Evolutionary conservation across 768 basidiomycete species (phyloP).

Genomic region (Hortiboletus flavorubellus): DNA sequence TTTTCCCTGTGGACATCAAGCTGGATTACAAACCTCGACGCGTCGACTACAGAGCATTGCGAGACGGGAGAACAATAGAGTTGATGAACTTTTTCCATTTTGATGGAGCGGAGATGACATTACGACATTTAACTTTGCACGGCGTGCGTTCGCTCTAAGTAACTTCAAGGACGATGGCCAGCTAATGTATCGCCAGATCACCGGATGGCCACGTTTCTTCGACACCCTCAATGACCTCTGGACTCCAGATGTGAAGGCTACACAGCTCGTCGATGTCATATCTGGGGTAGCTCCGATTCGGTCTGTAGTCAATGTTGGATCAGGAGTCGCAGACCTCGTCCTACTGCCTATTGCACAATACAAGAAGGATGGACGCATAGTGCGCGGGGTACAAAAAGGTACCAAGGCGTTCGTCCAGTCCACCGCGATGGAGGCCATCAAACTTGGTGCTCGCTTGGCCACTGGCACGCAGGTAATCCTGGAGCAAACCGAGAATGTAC

Average conservation of each 20-base stretch:
- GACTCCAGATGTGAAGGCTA: conserved; percentile 99
- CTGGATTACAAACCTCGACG: conserved; percentile 98
- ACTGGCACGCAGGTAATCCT: conserved; percentile 98
- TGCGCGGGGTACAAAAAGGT: conserved; percentile 92
- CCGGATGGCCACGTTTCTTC: conserved; percentile 88
- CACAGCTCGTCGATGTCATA: conserved; percentile 94
- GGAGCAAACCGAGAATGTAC: conserved; percentile 88
- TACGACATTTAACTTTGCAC: conserved; percentile 86
- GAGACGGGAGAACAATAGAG: conserved; percentile 90
- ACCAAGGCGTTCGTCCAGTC: conserved; percentile 91
- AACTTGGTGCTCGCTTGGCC: conserved; percentile 88
- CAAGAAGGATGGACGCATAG: conserved; percentile 91
- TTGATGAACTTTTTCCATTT: conserved; percentile 99
- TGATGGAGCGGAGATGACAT: conserved; percentile 96
- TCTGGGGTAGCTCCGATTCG: conserved; percentile 96
- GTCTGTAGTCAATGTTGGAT: conserved; percentile 95
- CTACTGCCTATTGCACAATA: conserved; percentile 96
- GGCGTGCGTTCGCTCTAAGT: conserved; percentile 60
- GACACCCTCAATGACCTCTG: conserved; percentile 95
- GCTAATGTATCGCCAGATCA: conserved; percentile 56
- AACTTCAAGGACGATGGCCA: not conserved
- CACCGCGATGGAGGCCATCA: conserved; percentile 94
- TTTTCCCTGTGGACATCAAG: conserved; percentile 93
- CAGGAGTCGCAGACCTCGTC: conserved; percentile 94
- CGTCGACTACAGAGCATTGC: conserved; percentile 88